Base-by-base conservation (phyloP, 169 alveolate genomes). In the Plasmodium adleri region DNA sequence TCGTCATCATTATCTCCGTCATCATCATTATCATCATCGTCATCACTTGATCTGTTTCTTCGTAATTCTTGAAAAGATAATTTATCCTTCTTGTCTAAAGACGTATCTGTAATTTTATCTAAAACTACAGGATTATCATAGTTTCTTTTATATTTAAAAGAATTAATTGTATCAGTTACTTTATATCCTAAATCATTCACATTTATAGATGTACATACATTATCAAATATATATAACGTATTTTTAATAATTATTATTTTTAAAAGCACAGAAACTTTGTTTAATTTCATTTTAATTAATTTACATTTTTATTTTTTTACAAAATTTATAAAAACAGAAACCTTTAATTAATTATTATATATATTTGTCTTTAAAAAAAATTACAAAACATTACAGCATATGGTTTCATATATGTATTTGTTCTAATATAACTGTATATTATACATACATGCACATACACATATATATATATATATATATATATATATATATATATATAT, bases 251-350 rank as follows among this genome's bases (percentile, higher is more conserved):
- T 70, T 22, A 76, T 76, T 76, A 76, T 76, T 76, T 76, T 76
- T 20, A 76, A 76, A 52, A 76, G 39, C 8, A 47, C 20, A 70
- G 15, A 26, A 64, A 32, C 26, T 9, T 45, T 10, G 56, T 64
- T 64, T 20, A 76, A 67, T 63, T 64, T 76, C 88, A 76, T 76
- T 76, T 76, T 76, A 76, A 63, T 62, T 63, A n/a, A 52, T 45
- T 68, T 20, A 47, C 49, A 13, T 43, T 24, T 26, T 59, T 1
- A 15, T 59, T 59, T 59, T 59, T 59, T 5, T 5, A 59, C 2
- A 59, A 59, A 59, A n/a, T 12, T 15, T 10, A 7, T 59, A 59
- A 59, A 50, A 26, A 26, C 5, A 26, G 4, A 26, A 26, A 26
- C 1, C 32, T 26, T 26, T 26, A 26, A 26, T 26, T 26, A 26